Conservation (phyloP, 2,329 filamentous ascomycete species). For the Parascedosporium putredinis region DNA sequence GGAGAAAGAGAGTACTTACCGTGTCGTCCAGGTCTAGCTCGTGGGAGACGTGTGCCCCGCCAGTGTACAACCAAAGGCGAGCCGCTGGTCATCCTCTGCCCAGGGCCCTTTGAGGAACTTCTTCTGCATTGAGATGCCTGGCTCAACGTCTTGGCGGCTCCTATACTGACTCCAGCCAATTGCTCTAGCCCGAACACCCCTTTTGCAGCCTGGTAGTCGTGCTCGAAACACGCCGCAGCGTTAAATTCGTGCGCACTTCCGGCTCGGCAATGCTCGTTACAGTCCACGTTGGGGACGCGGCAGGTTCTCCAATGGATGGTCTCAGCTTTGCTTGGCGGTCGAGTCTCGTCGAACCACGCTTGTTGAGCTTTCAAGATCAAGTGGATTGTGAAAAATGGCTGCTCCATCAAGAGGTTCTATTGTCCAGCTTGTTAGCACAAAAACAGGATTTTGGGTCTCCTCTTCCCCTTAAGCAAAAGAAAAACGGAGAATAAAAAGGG, state of each 20-base stretch:
- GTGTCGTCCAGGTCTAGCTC: background rate
- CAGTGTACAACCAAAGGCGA: constrained; percentile 6
- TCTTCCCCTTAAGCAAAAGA: too few relatives aligned
- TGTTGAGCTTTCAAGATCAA: constrained; percentile 3
- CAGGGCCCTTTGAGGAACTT: constrained; percentile 3
- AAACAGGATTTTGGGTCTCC: too few relatives aligned
- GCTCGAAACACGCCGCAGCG: background rate
- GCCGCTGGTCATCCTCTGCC: background rate
- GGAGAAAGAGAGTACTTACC: background rate
- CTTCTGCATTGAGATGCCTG: background rate
- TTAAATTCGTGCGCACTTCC: background rate
- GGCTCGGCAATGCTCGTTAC: background rate
- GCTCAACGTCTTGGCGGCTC: constrained; percentile 3
- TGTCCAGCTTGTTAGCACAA: too few relatives aligned
- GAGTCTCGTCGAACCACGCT: constrained; percentile 10
- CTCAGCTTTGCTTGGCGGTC: constrained; percentile 5
- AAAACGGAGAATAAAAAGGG: too few relatives aligned
- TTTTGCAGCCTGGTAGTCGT: constrained; percentile 3
- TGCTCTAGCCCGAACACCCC: background rate
- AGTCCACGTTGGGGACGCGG: background rate
- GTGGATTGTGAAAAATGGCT: background rate
- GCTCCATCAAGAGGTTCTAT: background rate
- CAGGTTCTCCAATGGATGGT: background rate
- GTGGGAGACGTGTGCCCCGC: background rate
- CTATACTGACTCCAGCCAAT: background rate